These are phyloP conservation scores for Ceratocystiopsis brevicomis DNA, from an alignment of 2,329 filamentous ascomycete genomes.

Conservation along the genomic window DNA sequence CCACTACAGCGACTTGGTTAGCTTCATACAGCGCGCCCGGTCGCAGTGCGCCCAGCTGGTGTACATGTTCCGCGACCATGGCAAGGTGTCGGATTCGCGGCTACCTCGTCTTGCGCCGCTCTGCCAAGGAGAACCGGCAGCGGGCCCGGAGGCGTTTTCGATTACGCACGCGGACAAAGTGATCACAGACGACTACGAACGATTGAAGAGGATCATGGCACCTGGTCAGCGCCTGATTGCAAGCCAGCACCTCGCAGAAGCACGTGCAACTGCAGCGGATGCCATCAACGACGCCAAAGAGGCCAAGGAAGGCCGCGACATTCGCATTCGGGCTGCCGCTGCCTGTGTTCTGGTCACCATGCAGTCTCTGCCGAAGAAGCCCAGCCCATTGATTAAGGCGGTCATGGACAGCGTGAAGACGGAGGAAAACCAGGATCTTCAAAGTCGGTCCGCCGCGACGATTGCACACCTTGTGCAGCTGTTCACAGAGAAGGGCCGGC, in stretches of 20 bases:
- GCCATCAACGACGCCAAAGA: slow-evolving; percentile 64
- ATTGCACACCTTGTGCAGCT: slow-evolving; percentile 73
- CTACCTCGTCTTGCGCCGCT: slow-evolving; percentile 72
- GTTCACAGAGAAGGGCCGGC: slow-evolving; percentile 62
- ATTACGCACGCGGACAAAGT: slow-evolving; percentile 76
- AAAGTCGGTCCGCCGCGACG: slow-evolving; percentile 67
- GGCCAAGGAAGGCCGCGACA: slow-evolving; percentile 65
- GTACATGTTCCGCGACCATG: slow-evolving; percentile 80
- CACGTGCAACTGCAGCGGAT: slow-evolving; percentile 46
- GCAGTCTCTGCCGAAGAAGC: slow-evolving; percentile 76
- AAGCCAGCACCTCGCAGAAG: slow-evolving; percentile 58
- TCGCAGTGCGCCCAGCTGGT: slow-evolving; percentile 82
- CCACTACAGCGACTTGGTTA: slow-evolving; percentile 78
- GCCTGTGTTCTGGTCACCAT: slow-evolving; percentile 82
- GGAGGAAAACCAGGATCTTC: slow-evolving; percentile 78
- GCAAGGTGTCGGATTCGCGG: slow-evolving; percentile 56
- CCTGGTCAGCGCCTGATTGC: slow-evolving; percentile 77
- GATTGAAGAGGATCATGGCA: slow-evolving; percentile 71
- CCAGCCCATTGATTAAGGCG: slow-evolving; percentile 77
- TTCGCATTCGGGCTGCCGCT: slow-evolving; percentile 69
- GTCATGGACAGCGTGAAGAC: slow-evolving; percentile 98
- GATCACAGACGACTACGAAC: slow-evolving; percentile 67
- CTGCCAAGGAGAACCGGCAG: slow-evolving; percentile 81
- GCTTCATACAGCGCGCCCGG: slow-evolving; percentile 71
- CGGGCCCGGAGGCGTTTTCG: slow-evolving; percentile 83